Evolutionary conservation across 129 eudicot genomes (phyloP), one percentile per base, ranked within the genome.

Genomic region (Erigeron canadensis): DNA sequence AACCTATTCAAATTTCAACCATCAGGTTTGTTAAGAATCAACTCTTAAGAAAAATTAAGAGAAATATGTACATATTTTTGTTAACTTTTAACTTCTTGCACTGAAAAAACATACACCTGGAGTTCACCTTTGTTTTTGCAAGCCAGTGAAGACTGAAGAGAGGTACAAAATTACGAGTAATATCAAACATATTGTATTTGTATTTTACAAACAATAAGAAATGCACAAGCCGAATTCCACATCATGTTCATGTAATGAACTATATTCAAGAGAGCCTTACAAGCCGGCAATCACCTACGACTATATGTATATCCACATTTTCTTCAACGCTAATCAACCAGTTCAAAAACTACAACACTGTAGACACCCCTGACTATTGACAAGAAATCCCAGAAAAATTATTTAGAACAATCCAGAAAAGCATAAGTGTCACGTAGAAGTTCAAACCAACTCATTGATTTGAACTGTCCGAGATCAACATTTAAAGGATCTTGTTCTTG

Each of bases 401-500:
- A 55, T 77, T 41, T 44, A 50, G 42, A 4, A 70, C 46, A 70
- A 63, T 23, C 72, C 38, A 51, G 43, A 59, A 50, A 69, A 7
- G 75, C 55, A 77, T 60, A 66, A 45, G 72, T 71, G 81, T 70
- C 50, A 45, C 63, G 67, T 61, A 69, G 65, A 69, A 51, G 77
- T 63, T 57, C 71, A 77, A 65, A 13, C 81, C 72, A 70, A 65
- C 19, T 45, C 13, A 19, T 28, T 60, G 41, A 17, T 61, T 42
- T 59, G 70, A 63, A 76, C 17, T 10, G 50, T 44, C 34, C 55
- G 13, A 43, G 72, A 56, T 71, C 77, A 78, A 44, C 42, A 63
- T 56, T 53, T 86, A 78, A 79, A 57, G 55, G 83, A 68, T 72
- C 71, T 87, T 5, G 84, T 83, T 16, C 89, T 81, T 77, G 96